A percentile compares a stretch with the other conserved stretches of the same genome.
Conservation (phyloP, 169 alveolate species). For the Pseudocohnilembus persalinus region DNA sequence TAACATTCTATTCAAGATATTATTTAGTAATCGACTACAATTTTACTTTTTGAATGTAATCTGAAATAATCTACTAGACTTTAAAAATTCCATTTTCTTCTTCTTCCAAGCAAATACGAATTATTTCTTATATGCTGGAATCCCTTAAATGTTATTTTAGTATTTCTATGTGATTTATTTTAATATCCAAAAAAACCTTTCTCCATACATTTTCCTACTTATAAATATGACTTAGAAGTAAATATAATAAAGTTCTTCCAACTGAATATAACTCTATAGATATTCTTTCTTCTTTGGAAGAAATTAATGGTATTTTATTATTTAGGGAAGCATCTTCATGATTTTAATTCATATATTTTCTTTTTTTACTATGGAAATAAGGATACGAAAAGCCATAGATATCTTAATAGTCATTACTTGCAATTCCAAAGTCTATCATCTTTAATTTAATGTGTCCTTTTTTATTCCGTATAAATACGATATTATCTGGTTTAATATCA, state of each 20-base stretch:
- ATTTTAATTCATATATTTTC: neutral
- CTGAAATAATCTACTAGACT: too few species aligned
- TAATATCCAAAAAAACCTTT: neutral
- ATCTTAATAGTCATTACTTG: neutral
- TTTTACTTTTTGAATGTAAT: too few species aligned
- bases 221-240: neutral
- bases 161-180: too few species aligned
- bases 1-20: too few species aligned
- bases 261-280: neutral
- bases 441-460: neutral
- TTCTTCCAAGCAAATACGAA: too few species aligned
- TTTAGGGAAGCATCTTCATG: too few species aligned
- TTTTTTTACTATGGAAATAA: neutral
- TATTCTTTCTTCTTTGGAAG: neutral
- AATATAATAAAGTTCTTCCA: neutral
- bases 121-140: too few species aligned
- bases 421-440: neutral
- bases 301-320: neutral
- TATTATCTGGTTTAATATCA: neutral
- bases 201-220: neutral
- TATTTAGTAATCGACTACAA: too few species aligned
- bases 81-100: neutral
- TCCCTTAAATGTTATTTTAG: too few species aligned
- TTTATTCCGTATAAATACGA: neutral
- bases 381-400: neutral